phyloP scores from a whole-genome alignment of 106 monocot genomes.

The Vanilla planifolia region DNA sequence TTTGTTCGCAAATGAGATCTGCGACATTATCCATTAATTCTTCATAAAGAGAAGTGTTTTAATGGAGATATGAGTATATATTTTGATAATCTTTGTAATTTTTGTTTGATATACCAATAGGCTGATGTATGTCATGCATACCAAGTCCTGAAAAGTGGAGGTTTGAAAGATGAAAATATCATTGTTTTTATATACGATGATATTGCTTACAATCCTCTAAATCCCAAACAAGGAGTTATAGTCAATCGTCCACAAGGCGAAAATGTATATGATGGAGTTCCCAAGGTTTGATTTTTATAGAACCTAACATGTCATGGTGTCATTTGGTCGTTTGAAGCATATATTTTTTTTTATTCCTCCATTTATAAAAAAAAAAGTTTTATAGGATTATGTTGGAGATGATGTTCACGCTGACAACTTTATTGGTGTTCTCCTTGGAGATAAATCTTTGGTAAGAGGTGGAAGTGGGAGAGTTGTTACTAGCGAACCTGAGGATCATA shows the following conservation, averaged over 20 bases:
- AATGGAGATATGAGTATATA: too few relatives aligned
- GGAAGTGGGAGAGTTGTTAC: constrained; percentile 94
- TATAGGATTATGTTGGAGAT: constrained; percentile 83
- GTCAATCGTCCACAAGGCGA: constrained; percentile 80
- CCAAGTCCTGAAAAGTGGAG: constrained; percentile 86
- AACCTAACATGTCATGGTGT: too few relatives aligned
- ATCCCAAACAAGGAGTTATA: constrained; percentile 80
- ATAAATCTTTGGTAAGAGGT: constrained; percentile 66
- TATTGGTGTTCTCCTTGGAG: constrained; percentile 81
- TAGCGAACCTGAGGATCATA: constrained; percentile 92
- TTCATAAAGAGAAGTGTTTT: too few relatives aligned
- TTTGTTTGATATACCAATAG: constrained; percentile 29
- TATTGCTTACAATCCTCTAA: constrained; percentile 68
- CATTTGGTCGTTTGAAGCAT: background rate
- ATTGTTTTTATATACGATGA: constrained; percentile 99
- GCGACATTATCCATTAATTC: too few relatives aligned
- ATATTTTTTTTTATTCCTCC: background rate
- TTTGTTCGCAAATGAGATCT: too few relatives aligned
- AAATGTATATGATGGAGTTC: constrained; percentile 91
- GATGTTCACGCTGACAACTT: constrained; percentile 76
- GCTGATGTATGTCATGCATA: constrained; percentile 97
- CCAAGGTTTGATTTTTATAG: constrained; percentile 54
- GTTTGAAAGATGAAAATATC: constrained; percentile 96
- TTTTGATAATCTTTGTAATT: too few relatives aligned
- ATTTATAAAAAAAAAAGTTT: background rate